Percentiles rank a stretch among this genome's conserved stretches.
These are phyloP conservation scores for Chrysosphaeria jannelii DNA, from an alignment of 2,329 filamentous ascomycete species.

Conservation along the genomic window DNA sequence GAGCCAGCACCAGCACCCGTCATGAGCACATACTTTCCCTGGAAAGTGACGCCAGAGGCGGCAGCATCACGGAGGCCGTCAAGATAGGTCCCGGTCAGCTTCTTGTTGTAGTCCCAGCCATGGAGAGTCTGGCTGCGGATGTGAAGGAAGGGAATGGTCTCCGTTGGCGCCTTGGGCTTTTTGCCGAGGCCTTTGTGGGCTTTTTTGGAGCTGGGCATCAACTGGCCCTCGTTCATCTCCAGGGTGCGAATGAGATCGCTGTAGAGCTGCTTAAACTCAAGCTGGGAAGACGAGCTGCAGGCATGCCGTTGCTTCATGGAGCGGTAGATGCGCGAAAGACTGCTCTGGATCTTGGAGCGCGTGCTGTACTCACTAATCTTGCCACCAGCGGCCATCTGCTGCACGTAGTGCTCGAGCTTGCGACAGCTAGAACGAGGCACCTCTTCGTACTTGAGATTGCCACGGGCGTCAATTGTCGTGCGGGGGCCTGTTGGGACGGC, in stretches of 20 bases:
- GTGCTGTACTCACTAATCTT: constrained; percentile 98
- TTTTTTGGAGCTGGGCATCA: constrained; percentile 39
- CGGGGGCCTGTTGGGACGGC: constrained; percentile 70
- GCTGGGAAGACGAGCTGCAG: constrained; percentile 79
- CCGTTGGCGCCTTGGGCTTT: constrained; percentile 60
- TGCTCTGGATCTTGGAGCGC: constrained; percentile 90
- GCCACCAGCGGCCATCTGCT: constrained; percentile 92
- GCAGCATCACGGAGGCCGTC: constrained; percentile 78
- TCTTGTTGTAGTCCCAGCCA: constrained; percentile 99
- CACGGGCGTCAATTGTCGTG: constrained; percentile 72
- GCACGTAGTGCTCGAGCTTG: constrained; percentile 94
- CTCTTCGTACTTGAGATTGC: constrained; percentile 81
- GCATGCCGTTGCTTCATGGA: constrained; percentile 96
- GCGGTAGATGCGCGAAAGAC: constrained; percentile 85
- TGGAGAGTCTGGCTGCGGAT: constrained; percentile 80
- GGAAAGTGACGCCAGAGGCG: constrained; percentile 62
- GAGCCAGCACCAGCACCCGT: constrained; percentile 93
- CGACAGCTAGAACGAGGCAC: constrained; percentile 63
- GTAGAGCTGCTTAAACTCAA: constrained; percentile 90
- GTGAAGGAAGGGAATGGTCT: constrained; percentile 93
- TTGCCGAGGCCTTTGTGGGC: constrained; percentile 15
- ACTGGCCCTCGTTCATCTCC: constrained; percentile 94
- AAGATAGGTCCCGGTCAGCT: constrained; percentile 75
- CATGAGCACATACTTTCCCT: constrained; percentile 91
- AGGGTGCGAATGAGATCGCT: constrained; percentile 80